phyloP scores from a whole-genome alignment of 108 stramenopile species.

The Nitzschia sp. region DNA sequence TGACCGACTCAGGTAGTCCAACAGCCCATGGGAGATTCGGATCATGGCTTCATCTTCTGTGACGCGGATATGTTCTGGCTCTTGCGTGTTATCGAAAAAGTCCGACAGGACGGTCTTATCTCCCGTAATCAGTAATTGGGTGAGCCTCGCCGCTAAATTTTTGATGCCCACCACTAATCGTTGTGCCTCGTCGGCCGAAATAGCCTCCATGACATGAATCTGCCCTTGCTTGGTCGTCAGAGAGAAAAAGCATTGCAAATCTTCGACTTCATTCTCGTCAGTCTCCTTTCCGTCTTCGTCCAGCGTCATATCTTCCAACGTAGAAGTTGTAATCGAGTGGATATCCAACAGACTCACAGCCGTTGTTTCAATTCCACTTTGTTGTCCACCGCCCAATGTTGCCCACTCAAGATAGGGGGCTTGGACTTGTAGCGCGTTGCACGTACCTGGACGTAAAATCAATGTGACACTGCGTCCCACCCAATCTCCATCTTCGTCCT shows the following conservation, averaged over 20 bases:
- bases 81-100: constrained; percentile 43
- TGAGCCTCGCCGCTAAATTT: constrained; percentile 47
- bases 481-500: constrained; percentile 43
- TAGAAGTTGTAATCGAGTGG: constrained; percentile 44
- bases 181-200: constrained; percentile 44
- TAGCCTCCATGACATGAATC: constrained; percentile 71
- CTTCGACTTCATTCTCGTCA: constrained; percentile 17
- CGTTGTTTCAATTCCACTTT: constrained; percentile 31
- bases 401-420: constrained; percentile 74
- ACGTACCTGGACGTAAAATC: constrained; percentile 52
- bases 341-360: constrained; percentile 52
- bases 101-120: constrained; percentile 52
- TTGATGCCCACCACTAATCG: constrained; percentile 61
- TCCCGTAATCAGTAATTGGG: constrained; percentile 59
- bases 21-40: constrained; percentile 54
- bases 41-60: constrained; percentile 47
- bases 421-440: constrained; percentile 27
- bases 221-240: constrained; percentile 66
- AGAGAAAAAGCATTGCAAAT: constrained; percentile 56
- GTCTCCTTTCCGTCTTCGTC: constrained; percentile 14
- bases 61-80: constrained; percentile 31
- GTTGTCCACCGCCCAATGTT: constrained; percentile 44
- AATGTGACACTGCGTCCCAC: constrained; percentile 51
- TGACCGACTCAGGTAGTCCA: constrained; percentile 39
- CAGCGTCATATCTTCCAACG: neutral